Base-by-base conservation (phyloP, 768 basidiomycete genomes). In the Crepidotus variabilis region DNA sequence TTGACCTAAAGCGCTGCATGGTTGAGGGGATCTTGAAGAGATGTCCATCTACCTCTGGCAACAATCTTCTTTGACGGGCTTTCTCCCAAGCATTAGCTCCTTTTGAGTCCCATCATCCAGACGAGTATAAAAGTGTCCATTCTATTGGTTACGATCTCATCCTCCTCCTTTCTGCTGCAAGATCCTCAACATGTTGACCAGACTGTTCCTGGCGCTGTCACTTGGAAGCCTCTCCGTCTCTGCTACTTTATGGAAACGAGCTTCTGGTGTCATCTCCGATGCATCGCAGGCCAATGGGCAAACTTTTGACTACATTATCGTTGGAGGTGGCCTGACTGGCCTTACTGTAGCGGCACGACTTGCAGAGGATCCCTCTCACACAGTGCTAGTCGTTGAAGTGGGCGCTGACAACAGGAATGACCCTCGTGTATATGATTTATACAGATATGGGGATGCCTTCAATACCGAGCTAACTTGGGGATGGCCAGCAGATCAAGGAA, bases 371-470 rank as follows among this genome's bases (percentile, higher is more conserved):
- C 60, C 75, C 3, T 57, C 64, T 0, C 65, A 75, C 43, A 72
- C 74, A 9, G 74, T 84, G 0, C 71, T 82, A 3, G 65, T 82
- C 55, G 71, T 84, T 47, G 83, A 84, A 64, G 82, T 76, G 2
- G 82, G 83, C 0, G 71, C 65, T 6, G 81, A 81, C 59, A 67
- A 80, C 58, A 71, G 79, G 21, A 67, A 68, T 5, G 74, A 80
- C 58, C 67, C 75, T 1, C 64, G 70, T 11, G 73, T 82, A 1
- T 79, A 75, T 54, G 78, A 82, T 54, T 71, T 81, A 18, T 76
- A 80, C 57, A 61, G 68, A 28, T 82, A 77, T 60, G 67, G 72
- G 6, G 63, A 69, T 24, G 76, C 76, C 16, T 75, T 79, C 57
- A 71, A 69, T 4, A 69, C 72, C 16, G 68, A 72, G 4, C 63